phyloP scores from a whole-genome alignment of 2,329 filamentous ascomycete genomes.

The Venturia nashicola region DNA sequence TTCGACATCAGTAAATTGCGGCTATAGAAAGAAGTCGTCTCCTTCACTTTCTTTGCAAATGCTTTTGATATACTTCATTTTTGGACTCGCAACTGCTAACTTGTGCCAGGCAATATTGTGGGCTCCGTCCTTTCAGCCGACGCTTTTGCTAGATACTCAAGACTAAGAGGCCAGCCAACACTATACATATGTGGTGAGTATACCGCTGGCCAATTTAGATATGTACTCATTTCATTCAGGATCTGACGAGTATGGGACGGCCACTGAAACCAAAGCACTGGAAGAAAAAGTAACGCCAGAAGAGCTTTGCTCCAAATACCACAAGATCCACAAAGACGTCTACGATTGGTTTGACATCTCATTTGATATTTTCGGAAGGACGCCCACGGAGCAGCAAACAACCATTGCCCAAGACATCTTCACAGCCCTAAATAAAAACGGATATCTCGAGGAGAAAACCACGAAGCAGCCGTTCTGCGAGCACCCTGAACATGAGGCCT shows the following conservation, averaged over 20 bases:
- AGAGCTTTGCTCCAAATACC: slow-evolving; percentile 85
- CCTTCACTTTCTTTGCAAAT: not conserved
- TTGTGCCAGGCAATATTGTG: slow-evolving; percentile 50
- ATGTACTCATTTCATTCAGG: not conserved
- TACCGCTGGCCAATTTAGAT: no score
- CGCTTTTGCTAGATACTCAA: slow-evolving; percentile 65
- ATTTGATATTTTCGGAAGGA: slow-evolving; percentile 92
- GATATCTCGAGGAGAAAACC: slow-evolving; percentile 73
- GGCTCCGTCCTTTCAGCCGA: slow-evolving; percentile 82
- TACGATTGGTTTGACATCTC: slow-evolving; percentile 95
- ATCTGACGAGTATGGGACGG: slow-evolving; percentile 85
- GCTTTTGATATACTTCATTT: not conserved
- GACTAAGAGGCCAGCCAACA: slow-evolving; percentile 65
- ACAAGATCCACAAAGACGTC: slow-evolving; percentile 76
- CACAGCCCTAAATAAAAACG: slow-evolving; percentile 73
- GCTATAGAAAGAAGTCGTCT: no score
- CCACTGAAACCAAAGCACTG: slow-evolving; percentile 89
- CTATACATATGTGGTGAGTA: slow-evolving; percentile 67
- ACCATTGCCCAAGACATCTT: slow-evolving; percentile 91
- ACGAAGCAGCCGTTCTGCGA: slow-evolving; percentile 89
- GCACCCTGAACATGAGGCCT: slow-evolving; percentile 31
- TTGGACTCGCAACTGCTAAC: not conserved
- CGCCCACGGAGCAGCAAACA: slow-evolving; percentile 78
- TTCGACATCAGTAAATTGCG: no score
- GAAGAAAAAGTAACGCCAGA: slow-evolving; percentile 74